Base-by-base conservation (phyloP, 768 basidiomycete genomes). In the Leccinum aurantiacum region DNA sequence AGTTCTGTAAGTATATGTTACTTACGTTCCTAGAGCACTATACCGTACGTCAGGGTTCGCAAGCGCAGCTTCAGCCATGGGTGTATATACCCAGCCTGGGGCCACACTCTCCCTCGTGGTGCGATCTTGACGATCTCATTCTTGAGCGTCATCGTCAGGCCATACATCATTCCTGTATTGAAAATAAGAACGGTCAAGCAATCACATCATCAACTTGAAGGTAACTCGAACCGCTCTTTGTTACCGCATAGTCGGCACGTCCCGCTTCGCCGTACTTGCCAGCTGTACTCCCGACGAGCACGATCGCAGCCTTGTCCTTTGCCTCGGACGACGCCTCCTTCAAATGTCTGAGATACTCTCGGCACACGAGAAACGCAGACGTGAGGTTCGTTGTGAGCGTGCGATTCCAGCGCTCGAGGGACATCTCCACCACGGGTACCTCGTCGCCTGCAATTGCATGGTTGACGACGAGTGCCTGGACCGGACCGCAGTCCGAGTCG, bases 101-200 rank as follows among this genome's bases (percentile, higher is more conserved):
- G 81, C 85, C 17, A 90, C 77, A 89, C 87, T 31, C 88, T 77
- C 3, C 81, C 89, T 58, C 74, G 78, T 0, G 88, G 85, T 0
- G 88, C 87, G 57, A 89, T 81, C 70, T 83, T 83, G 41, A 90
- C 88, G 54, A 90, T 89, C 71, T 90, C 89, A 66, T 90, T 90
- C 75, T 90, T 90, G 63, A 90, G 78, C 3, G 83, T 78, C 62
- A 85, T 72, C 13, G 81, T 81, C 27, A 90, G 68, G 4, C 88
- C 89, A 63, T 88, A 87, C 87, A 88, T 88, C 75, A 88, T 78
- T 5, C 82, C 87, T 86, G 25, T 29, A 25, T 41, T n/a, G n/a
- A 56, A 10, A 5, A 24, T 48, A 7, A 38, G 8, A 11, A 15
- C 8, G 15, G 17, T 33, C 60, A 11, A 22, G 22, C 27, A 19